Conservation (phyloP, 139 green algal species). For the Edaphochlamys debaryana region DNA sequence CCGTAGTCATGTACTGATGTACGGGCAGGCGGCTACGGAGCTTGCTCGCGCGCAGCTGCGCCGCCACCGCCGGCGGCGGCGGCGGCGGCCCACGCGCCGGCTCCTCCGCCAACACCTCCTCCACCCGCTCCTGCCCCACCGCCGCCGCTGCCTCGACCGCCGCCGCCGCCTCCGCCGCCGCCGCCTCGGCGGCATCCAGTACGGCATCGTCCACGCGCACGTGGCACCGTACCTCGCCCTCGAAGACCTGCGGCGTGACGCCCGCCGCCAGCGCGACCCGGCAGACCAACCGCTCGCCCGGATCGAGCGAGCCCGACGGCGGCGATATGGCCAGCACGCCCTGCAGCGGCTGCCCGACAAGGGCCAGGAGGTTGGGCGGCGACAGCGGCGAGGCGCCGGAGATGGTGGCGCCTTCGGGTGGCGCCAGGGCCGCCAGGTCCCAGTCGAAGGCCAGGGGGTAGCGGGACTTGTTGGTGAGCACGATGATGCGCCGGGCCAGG, state of each 20-base stretch:
- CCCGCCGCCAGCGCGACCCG: conserved; percentile 36
- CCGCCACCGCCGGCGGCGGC: conserved; percentile 18
- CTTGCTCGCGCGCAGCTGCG: conserved; percentile 18
- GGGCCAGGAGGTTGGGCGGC: conserved; percentile 1
- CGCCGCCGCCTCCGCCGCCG: not conserved
- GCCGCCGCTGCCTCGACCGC: conserved; percentile 16
- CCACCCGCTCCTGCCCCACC: conserved; percentile 14
- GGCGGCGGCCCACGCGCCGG: conserved; percentile 7
- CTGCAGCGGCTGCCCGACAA: conserved; percentile 15
- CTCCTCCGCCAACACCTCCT: conserved; percentile 41
- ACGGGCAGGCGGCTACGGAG: conserved; percentile 46
- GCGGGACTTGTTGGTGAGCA: conserved; percentile 55
- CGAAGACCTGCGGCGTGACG: conserved; percentile 44
- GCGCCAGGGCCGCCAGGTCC: conserved; percentile 38
- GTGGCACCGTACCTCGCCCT: conserved; percentile 29
- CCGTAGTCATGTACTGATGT: conserved; percentile 53
- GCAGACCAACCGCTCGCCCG: conserved; percentile 38
- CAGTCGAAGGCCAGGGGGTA: conserved; percentile 55
- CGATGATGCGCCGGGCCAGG: conserved; percentile 45
- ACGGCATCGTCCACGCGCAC: conserved; percentile 50
- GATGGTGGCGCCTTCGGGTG: not conserved
- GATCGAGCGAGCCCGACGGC: conserved; percentile 32
- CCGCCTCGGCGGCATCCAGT: conserved; percentile 21
- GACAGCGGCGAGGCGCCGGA: conserved; percentile 5
- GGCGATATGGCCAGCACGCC: conserved; percentile 20